These are phyloP conservation scores for Clitocybe nebularis DNA, from an alignment of 1,284 basidiomycete species.

Conservation along the genomic window DNA sequence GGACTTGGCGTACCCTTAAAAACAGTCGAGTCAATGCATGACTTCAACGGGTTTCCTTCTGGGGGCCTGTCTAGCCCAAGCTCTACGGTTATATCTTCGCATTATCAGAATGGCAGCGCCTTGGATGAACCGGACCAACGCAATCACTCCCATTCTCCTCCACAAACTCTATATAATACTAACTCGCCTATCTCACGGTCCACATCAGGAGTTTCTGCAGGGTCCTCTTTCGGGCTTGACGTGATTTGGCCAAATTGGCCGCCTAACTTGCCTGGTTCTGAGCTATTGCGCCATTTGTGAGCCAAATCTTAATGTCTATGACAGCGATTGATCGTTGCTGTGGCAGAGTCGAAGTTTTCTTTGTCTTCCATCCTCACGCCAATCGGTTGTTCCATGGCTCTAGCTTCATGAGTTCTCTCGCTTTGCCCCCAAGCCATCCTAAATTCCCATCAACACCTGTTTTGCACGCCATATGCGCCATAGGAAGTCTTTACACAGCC, in stretches of 20 bases:
- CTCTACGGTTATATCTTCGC: conserved; percentile 4
- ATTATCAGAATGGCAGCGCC: conserved; percentile 7
- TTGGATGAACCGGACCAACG: conserved; percentile 10
- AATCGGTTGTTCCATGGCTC: conserved; percentile 59
- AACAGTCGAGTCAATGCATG: conserved; percentile 2
- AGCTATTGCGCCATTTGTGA: conserved; percentile 61
- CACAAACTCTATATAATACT: conserved; percentile 16
- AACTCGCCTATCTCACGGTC: conserved; percentile 3
- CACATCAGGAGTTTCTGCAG: conserved; percentile 5
- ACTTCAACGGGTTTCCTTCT: conserved; percentile 11
- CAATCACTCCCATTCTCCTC: conserved; percentile 22
- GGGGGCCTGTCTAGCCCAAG: conserved; percentile 6
- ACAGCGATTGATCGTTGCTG: conserved; percentile 3
- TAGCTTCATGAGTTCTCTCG: conserved; percentile 62
- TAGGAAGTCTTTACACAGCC: conserved; percentile 64
- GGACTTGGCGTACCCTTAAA: conserved; percentile 2
- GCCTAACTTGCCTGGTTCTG: conserved; percentile 51
- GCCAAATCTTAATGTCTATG: conserved; percentile 20
- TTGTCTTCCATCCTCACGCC: conserved; percentile 68
- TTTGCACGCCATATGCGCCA: conserved; percentile 74
- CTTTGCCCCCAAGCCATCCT: conserved; percentile 61
- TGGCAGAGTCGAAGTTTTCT: conserved; percentile 65
- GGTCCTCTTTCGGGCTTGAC: conserved; percentile 26
- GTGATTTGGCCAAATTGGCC: conserved; percentile 65
- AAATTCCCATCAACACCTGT: conserved; percentile 65